Conservation (phyloP, 352 stramenopile genomes). For the Ochromonadaceae sp. region DNA sequence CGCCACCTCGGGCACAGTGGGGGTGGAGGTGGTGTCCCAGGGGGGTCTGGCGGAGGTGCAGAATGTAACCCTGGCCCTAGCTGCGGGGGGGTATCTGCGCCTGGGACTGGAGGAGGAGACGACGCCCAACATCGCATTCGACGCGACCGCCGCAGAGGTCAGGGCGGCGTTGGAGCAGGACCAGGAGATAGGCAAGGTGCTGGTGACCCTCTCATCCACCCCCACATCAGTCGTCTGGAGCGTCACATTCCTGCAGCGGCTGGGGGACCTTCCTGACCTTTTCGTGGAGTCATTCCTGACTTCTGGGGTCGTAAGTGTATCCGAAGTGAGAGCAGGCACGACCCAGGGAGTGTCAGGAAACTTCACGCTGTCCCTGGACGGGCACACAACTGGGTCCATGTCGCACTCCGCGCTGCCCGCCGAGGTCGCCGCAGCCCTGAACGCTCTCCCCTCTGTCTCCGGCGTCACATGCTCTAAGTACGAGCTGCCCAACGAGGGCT, state of each 20-base stretch:
- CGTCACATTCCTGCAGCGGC: constrained; percentile 11
- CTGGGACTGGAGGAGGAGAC: background rate
- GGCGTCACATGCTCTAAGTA: background rate
- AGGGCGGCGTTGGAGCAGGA: background rate
- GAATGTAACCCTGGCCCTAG: background rate
- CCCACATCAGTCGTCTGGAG: background rate
- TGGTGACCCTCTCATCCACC: background rate
- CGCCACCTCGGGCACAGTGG: background rate
- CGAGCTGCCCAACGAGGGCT: background rate
- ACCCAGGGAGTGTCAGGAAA: background rate
- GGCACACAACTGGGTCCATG: background rate
- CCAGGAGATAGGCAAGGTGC: constrained; percentile 11
- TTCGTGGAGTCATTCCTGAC: background rate
- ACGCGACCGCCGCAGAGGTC: background rate
- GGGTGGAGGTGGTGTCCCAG: constrained; percentile 4
- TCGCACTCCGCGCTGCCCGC: background rate
- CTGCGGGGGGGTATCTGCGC: background rate
- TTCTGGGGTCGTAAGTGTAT: background rate
- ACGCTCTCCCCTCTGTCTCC: background rate
- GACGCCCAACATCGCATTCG: background rate
- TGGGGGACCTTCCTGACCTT: background rate
- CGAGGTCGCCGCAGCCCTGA: background rate
- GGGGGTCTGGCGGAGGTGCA: constrained; percentile 3
- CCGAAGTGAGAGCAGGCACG: background rate
- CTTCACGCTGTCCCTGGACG: background rate